phyloP scores from a whole-genome alignment of 371 early-diverging fungal species.

The Syncephalastrum racemosum region DNA sequence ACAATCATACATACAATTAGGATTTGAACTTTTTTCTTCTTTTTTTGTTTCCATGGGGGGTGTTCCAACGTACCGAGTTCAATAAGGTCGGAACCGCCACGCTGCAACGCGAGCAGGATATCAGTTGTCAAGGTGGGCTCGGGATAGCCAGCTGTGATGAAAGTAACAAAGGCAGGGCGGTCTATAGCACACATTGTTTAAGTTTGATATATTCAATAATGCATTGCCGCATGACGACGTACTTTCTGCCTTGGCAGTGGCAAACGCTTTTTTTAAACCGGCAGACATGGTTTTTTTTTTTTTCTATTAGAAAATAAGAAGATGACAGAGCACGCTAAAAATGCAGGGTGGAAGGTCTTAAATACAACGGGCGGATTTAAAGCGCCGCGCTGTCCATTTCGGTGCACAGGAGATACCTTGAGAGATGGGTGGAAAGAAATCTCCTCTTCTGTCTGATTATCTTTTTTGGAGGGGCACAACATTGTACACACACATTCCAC shows the following conservation, averaged over 20 bases:
- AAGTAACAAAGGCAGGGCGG: slow-evolving; percentile 91
- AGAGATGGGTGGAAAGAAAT: too few relatives aligned
- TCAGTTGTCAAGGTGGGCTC: slow-evolving; percentile 75
- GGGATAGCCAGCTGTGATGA: slow-evolving; percentile 93
- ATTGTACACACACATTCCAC: too few relatives aligned
- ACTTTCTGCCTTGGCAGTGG: slow-evolving; percentile 45
- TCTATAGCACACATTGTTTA: slow-evolving; percentile 30
- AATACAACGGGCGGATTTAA: too few relatives aligned
- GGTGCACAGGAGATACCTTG: too few relatives aligned
- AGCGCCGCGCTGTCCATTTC: too few relatives aligned
- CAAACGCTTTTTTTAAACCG: slow-evolving; percentile 44
- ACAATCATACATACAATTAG: slow-evolving; percentile 1
- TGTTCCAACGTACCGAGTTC: slow-evolving; percentile 76
- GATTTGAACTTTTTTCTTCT: background rate
- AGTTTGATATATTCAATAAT: too few relatives aligned
- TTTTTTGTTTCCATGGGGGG: background rate
- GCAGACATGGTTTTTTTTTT: slow-evolving; percentile 34
- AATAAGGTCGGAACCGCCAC: slow-evolving; percentile 94
- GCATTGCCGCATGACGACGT: slow-evolving; percentile 3
- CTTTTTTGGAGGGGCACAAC: too few relatives aligned
- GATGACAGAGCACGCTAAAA: background rate
- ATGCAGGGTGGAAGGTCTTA: background rate
- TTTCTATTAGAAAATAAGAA: slow-evolving; percentile 1
- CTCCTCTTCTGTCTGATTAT: too few relatives aligned
- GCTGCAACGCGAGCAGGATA: slow-evolving; percentile 81